A percentile compares a stretch with the other conserved stretches of the same genome.
Conservation (phyloP, 257 asterid species). For the Penstemon davidsonii region DNA sequence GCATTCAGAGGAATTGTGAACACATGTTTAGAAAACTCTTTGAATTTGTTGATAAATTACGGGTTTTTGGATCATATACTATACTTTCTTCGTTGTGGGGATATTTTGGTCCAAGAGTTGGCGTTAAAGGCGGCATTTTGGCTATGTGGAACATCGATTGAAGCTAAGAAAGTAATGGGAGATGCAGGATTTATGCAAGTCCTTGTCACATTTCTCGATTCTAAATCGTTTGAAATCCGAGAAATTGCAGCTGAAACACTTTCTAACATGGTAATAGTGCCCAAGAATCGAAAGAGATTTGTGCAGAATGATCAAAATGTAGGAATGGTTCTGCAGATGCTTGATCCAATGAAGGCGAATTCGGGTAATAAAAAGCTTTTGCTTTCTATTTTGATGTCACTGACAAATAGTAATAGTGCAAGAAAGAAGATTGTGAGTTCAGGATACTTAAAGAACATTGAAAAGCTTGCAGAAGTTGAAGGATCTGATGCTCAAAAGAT, state of each 20-base stretch:
- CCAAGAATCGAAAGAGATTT: slow-evolving; percentile 69
- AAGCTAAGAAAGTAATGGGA: slow-evolving; percentile 86
- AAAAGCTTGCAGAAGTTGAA: slow-evolving; percentile 77
- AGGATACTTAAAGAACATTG: slow-evolving; percentile 65
- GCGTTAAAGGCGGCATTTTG: slow-evolving; percentile 81
- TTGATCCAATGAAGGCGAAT: slow-evolving; percentile 58
- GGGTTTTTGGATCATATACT: slow-evolving; percentile 70
- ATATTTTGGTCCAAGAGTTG: slow-evolving; percentile 63
- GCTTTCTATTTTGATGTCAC: slow-evolving; percentile 74
- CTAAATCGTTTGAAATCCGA: slow-evolving; percentile 60
- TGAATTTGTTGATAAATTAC: slow-evolving; percentile 36
- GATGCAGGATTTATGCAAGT: slow-evolving; percentile 82
- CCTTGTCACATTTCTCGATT: slow-evolving; percentile 64
- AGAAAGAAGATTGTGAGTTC: slow-evolving; percentile 82
- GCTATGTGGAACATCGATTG: slow-evolving; percentile 74
- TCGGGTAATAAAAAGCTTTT: slow-evolving; percentile 64
- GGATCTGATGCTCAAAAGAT: slow-evolving; percentile 85
- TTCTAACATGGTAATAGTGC: slow-evolving; percentile 63
- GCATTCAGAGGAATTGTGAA: slow-evolving; percentile 69
- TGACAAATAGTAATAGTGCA: slow-evolving; percentile 67
- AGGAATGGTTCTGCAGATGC: slow-evolving; percentile 60
- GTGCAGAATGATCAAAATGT: slow-evolving; percentile 71
- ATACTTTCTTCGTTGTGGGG: slow-evolving; percentile 63
- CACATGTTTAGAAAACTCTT: slow-evolving; percentile 45
- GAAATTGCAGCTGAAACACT: slow-evolving; percentile 83